A percentile compares a stretch with the other conserved stretches of the same genome.
phyloP scores from a whole-genome alignment of 768 basidiomycete species.

The Boletus rufocinnamomeus region DNA sequence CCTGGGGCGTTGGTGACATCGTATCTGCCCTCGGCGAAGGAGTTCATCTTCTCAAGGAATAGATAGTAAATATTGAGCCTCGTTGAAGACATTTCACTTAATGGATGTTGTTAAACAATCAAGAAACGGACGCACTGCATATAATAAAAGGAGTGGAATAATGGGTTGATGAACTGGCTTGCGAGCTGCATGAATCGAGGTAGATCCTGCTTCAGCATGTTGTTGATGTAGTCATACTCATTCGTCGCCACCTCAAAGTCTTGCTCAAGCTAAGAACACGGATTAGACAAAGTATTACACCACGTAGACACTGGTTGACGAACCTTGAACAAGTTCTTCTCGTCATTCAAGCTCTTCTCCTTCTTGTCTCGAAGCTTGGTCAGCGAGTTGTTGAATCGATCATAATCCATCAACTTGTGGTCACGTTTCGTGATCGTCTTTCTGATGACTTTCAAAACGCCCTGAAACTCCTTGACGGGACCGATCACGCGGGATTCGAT shows the following conservation, averaged over 20 bases:
- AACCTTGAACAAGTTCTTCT: slow-evolving; percentile 97
- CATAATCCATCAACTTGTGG: slow-evolving; percentile 96
- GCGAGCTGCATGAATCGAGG: slow-evolving; percentile 90
- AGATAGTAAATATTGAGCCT: slow-evolving; percentile 94
- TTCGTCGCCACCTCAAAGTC: slow-evolving; percentile 91
- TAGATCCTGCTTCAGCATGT: slow-evolving; percentile 85
- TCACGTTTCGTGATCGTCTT: slow-evolving; percentile 97
- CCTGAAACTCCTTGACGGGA: slow-evolving; percentile 88
- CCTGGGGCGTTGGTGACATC: slow-evolving; percentile 64
- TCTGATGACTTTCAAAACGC: slow-evolving; percentile 82
- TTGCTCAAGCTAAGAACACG: slow-evolving; percentile 74
- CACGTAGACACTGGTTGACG: slow-evolving; percentile 14
- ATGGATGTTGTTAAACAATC: background rate
- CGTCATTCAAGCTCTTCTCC: slow-evolving; percentile 93
- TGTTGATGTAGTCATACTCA: slow-evolving; percentile 94
- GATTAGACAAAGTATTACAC: background rate
- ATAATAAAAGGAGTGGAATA: slow-evolving; percentile 99
- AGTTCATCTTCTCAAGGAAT: slow-evolving; percentile 90
- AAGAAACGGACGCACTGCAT: slow-evolving; percentile 79
- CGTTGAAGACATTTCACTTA: slow-evolving; percentile 2
- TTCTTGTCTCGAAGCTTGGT: slow-evolving; percentile 98
- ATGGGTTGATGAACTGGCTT: slow-evolving; percentile 89
- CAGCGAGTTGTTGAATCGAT: slow-evolving; percentile 94
- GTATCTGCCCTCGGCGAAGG: slow-evolving; percentile 80
- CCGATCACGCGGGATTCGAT: slow-evolving; percentile 84